Evolutionary conservation across 2,329 filamentous ascomycete species (phyloP).

Genomic region (Aspergillus fijiensis): DNA sequence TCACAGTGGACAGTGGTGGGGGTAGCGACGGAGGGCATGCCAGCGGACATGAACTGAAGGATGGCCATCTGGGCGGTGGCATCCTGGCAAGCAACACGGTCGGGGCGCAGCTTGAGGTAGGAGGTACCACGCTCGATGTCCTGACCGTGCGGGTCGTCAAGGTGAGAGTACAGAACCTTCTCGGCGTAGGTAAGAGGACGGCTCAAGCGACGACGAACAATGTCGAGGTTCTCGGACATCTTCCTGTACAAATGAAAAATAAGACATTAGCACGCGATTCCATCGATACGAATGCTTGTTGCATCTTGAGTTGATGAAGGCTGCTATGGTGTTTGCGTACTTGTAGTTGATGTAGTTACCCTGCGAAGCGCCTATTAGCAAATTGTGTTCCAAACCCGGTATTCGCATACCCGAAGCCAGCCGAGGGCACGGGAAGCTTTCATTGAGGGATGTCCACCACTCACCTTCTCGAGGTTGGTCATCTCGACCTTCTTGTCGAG

Average conservation of each 20-base stretch:
- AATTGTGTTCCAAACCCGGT: conserved; percentile 12
- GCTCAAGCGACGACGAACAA: conserved; percentile 87
- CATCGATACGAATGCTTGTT: background rate
- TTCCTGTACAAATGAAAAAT: conserved; percentile 60
- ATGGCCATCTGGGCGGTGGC: conserved; percentile 99
- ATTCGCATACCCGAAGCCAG: conserved; percentile 21
- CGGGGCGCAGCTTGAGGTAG: conserved; percentile 94
- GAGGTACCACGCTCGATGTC: conserved; percentile 94
- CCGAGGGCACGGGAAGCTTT: conserved; percentile 16
- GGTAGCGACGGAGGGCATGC: conserved; percentile 92
- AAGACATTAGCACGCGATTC: conserved; percentile 23
- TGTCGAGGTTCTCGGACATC: conserved; percentile 94
- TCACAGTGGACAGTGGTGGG: conserved; percentile 97
- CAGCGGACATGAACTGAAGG: conserved; percentile 98
- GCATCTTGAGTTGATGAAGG: background rate
- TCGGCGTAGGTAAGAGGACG: conserved; percentile 92
- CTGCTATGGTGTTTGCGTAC: conserved; percentile 35
- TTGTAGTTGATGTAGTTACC: conserved; percentile 97
- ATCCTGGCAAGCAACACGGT: conserved; percentile 98
- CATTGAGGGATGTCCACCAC: conserved; percentile 21
- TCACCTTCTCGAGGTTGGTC: conserved; percentile 86
- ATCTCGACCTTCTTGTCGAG: conserved; percentile 96
- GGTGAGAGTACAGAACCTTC: conserved; percentile 98
- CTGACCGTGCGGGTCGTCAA: conserved; percentile 94
- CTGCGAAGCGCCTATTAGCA: conserved; percentile 36